Evolutionary conservation across 1,139 yeast species (phyloP), one percentile per base, ranked within the genome.

Genomic region (Kurtzmaniella quercitrusa): DNA sequence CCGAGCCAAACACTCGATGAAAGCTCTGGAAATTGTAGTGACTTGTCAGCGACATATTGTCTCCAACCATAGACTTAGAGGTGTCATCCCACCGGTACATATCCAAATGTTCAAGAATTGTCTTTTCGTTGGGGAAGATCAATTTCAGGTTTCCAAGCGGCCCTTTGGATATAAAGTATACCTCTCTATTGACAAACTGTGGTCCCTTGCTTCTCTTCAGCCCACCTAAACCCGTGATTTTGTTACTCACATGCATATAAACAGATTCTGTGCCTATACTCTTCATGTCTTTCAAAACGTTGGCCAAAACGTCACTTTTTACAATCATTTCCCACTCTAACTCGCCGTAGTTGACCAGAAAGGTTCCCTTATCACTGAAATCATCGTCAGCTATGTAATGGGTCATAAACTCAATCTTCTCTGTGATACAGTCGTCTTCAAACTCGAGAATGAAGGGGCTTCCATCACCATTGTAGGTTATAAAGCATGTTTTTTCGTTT

Each of bases 121-220:
- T 68, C 51, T 75, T 73, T 42, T 79, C 87, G 47, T 74, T 77
- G 0, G 95, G 95, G 47, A 84, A 74, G 10, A 78, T 73, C 21
- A 87, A 67, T 55, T 85, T 82, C 44, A 88, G 82, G 41, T 73
- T 69, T 0, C 95, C 96, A 39, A 87, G 71, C 11, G 79, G 81
- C 3, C 90, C 84, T 41, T 70, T 71, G 1, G 94, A 83, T 2
- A 85, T 77, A 46, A 89, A 75, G 38, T 73, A 67, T 27, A 79
- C 55, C 48, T 66, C 69, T 31, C 64, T 66, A 2, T 54, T 56
- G n/a, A 51, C 42, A 40, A 54, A 46, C 25, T 41, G 41, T 27
- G 58, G 53, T 12, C 51, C 51, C 14, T 19, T 37, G 11, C 34
- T 36, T 15, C 40, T 34, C 1, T 57, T 59, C 23, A 57, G 45